Conservation (phyloP, 1,139 yeast genomes). For the Williopsis jadinii region DNA sequence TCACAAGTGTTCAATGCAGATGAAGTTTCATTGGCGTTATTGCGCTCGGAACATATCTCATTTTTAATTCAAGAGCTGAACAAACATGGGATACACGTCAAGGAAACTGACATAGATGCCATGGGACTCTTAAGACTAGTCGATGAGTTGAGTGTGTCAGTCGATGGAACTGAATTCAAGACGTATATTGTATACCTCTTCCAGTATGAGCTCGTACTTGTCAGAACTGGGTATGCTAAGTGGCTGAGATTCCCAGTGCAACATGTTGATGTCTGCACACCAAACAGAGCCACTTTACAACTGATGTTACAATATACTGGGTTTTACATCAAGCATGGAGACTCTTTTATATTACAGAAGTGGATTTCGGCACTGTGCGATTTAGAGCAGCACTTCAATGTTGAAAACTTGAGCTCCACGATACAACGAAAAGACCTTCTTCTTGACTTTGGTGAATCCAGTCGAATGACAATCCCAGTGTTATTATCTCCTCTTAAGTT, state of each 20-base stretch:
- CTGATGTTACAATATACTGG: conserved; percentile 7
- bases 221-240: conserved; percentile 6
- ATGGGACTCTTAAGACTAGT: conserved; percentile 29
- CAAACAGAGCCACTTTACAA: conserved; percentile 17
- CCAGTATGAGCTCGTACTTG: conserved; percentile 13
- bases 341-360: conserved; percentile 25
- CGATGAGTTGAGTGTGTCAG: conserved; percentile 23
- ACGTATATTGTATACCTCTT: conserved; percentile 27
- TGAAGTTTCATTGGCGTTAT: conserved; percentile 13
- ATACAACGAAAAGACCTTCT: conserved; percentile 17
- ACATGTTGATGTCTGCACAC: conserved; percentile 13
- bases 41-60: conserved; percentile 14
- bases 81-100: conserved; percentile 4
- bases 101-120: conserved; percentile 17
- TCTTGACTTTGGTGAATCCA: not conserved
- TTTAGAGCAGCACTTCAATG: conserved; percentile 23
- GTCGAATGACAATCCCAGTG: conserved; percentile 10
- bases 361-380: conserved; percentile 31
- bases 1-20: conserved; percentile 10
- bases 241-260: conserved; percentile 5
- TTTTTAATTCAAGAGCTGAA: conserved; percentile 18
- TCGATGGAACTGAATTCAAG: conserved; percentile 16
- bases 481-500: conserved; percentile 22
- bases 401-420: conserved; percentile 25
- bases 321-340: conserved; percentile 21